Evolutionary conservation across 805 yeast species (phyloP).

Genomic region (Teunomyces lycoperdinae): DNA sequence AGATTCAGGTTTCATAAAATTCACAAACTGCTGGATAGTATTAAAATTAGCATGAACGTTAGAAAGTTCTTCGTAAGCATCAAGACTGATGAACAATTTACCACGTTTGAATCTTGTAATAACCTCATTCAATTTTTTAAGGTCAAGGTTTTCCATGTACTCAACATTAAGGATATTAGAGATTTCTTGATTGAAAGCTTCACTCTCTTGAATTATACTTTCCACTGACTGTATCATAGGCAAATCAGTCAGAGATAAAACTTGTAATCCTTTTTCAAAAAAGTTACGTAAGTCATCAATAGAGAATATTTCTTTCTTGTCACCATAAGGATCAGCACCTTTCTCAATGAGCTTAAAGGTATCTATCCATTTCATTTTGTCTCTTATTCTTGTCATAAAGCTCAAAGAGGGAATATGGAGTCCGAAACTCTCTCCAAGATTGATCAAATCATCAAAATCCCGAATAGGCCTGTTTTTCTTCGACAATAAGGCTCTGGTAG

Average conservation of each 20-base stretch:
- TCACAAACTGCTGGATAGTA: conserved; percentile 15
- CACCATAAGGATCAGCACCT: conserved; percentile 41
- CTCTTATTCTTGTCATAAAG: conserved; percentile 36
- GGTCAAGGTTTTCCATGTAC: conserved; percentile 15
- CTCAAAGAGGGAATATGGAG: conserved; percentile 48
- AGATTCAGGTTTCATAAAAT: conserved; percentile 1
- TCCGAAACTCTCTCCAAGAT: conserved; percentile 59
- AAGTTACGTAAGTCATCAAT: conserved; percentile 27
- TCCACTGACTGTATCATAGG: conserved; percentile 34
- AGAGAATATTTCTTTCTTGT: conserved; percentile 33
- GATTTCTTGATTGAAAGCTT: conserved; percentile 18
- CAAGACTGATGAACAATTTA: conserved; percentile 19
- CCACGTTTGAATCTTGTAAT: conserved; percentile 22
- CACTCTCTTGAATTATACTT: conserved; percentile 24
- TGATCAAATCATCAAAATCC: conserved; percentile 53
- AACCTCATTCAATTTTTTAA: conserved; percentile 25
- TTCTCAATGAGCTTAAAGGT: conserved; percentile 27
- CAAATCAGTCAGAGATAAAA: conserved; percentile 19
- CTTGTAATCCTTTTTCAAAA: conserved; percentile 23
- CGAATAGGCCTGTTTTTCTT: conserved; percentile 29
- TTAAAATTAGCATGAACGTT: conserved; percentile 21
- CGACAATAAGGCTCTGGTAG: conserved; percentile 40
- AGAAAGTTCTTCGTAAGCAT: conserved; percentile 27
- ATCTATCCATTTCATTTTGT: conserved; percentile 33
- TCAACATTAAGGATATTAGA: conserved; percentile 16